Percentiles rank a stretch among this genome's conserved stretches.
Evolutionary conservation across 805 yeast species (phyloP).

Genomic region (Allodekkera sacchari): DNA sequence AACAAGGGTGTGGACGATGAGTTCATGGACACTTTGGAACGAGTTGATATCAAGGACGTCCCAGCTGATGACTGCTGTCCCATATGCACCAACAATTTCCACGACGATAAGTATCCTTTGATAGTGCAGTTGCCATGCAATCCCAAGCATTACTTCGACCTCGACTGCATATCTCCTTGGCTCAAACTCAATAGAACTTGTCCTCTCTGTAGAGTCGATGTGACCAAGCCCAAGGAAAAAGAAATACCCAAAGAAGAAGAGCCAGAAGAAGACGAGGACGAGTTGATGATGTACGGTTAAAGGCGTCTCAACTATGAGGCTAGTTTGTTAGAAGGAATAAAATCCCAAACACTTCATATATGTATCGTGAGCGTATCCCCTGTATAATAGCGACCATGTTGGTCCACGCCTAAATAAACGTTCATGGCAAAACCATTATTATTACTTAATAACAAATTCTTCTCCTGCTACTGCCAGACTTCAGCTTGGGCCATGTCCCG

Average conservation of each 20-base stretch:
- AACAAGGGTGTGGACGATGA: slow-evolving; percentile 54
- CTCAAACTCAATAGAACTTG: slow-evolving; percentile 64
- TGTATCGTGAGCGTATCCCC: no score
- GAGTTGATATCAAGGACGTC: slow-evolving; percentile 42
- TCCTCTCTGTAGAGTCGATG: slow-evolving; percentile 78
- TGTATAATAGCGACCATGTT: no score
- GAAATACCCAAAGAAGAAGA: slow-evolving; percentile 45
- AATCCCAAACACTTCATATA: no score
- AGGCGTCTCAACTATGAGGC: neutral
- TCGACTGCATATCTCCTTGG: slow-evolving; percentile 92
- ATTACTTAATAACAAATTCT: no score
- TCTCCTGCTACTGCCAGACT: no score
- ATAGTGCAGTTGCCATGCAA: slow-evolving; percentile 71
- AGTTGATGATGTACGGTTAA: slow-evolving; percentile 74
- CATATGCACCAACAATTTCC: slow-evolving; percentile 69
- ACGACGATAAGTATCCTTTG: slow-evolving; percentile 69
- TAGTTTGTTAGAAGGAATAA: no score
- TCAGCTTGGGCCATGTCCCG: no score
- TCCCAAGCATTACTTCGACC: slow-evolving; percentile 64
- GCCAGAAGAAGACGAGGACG: slow-evolving; percentile 65
- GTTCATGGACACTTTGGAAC: slow-evolving; percentile 67
- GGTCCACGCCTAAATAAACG: no score
- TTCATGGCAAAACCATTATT: no score
- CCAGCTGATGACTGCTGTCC: slow-evolving; percentile 61
- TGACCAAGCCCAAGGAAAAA: slow-evolving; percentile 33